These are phyloP conservation scores for Kwoniella pini DNA, from an alignment of 768 basidiomycete species.

Conservation along the genomic window DNA sequence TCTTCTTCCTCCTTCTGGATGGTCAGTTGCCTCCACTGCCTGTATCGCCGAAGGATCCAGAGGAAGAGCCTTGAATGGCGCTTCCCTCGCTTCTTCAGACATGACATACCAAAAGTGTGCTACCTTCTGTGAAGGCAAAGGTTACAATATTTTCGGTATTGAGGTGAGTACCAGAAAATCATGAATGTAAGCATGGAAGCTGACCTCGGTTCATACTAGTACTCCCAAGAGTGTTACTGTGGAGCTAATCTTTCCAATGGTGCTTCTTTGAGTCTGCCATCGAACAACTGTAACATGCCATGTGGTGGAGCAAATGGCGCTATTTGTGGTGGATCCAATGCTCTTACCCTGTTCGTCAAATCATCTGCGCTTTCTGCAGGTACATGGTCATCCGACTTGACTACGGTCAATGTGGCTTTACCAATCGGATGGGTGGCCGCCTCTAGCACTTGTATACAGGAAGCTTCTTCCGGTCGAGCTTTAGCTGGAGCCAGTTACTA, in stretches of 20 bases:
- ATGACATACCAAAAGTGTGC: slow-evolving; percentile 36
- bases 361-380: slow-evolving; percentile 9
- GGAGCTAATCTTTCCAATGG: slow-evolving; percentile 30
- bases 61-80: slow-evolving; percentile 20
- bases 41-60: slow-evolving; percentile 24
- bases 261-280: slow-evolving; percentile 18
- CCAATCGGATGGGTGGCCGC: slow-evolving; percentile 27
- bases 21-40: slow-evolving; percentile 18
- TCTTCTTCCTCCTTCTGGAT: slow-evolving; percentile 15
- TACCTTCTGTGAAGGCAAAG: slow-evolving; percentile 25
- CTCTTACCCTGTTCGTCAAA: slow-evolving; percentile 30
- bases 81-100: neutral
- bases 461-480: slow-evolving; percentile 40
- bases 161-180: slow-evolving; percentile 23
- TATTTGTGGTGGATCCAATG: slow-evolving; percentile 32
- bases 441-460: slow-evolving; percentile 24
- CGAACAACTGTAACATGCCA: slow-evolving; percentile 21
- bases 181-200: neutral
- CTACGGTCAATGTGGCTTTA: slow-evolving; percentile 17
- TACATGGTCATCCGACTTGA: slow-evolving; percentile 11
- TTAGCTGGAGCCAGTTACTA: slow-evolving; percentile 33
- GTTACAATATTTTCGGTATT: slow-evolving; percentile 30
- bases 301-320: slow-evolving; percentile 14
- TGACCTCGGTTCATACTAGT: neutral
- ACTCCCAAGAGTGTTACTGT: slow-evolving; percentile 33